phyloP scores from a whole-genome alignment of 805 yeast genomes.

The Kodamaea sagamina region DNA sequence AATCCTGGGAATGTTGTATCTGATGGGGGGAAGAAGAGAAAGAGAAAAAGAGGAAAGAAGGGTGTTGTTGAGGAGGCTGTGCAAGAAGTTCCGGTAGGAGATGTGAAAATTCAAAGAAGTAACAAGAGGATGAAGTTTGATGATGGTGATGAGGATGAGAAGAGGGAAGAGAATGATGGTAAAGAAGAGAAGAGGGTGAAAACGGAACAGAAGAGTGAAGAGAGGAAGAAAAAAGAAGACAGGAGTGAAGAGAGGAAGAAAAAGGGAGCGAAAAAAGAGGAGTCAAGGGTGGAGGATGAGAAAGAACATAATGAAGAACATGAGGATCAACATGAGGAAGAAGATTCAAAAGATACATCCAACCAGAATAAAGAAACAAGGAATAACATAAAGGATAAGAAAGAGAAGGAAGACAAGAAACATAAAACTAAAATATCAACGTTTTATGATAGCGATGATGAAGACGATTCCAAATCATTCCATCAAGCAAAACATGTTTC shows the following conservation, averaged over 20 bases:
- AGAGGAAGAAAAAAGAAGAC: neutral
- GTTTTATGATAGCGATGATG: conserved; percentile 17
- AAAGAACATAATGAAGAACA: neutral
- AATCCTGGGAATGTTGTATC: conserved; percentile 13
- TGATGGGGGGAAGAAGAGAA: conserved; percentile 20
- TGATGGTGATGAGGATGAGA: conserved; percentile 11
- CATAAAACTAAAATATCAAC: conserved; percentile 5
- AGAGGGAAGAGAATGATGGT: neutral
- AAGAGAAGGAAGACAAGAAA: neutral
- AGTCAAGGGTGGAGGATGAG: neutral
- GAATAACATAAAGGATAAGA: neutral
- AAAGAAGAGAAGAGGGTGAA: conserved; percentile 1
- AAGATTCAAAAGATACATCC: neutral
- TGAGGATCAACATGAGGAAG: neutral
- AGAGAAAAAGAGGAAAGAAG: conserved; percentile 35
- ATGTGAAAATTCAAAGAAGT: conserved; percentile 15
- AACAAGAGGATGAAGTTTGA: conserved; percentile 20
- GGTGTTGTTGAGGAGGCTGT: neutral
- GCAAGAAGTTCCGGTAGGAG: conserved; percentile 14
- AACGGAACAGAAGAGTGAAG: neutral
- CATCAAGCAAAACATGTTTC: conserved; percentile 11
- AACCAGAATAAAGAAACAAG: neutral
- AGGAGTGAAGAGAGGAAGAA: neutral
- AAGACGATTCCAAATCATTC: conserved; percentile 17
- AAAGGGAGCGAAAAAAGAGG: conserved; percentile 3